Conservation (phyloP, 2,329 filamentous ascomycete species). For the Trichoderma polysporum region DNA sequence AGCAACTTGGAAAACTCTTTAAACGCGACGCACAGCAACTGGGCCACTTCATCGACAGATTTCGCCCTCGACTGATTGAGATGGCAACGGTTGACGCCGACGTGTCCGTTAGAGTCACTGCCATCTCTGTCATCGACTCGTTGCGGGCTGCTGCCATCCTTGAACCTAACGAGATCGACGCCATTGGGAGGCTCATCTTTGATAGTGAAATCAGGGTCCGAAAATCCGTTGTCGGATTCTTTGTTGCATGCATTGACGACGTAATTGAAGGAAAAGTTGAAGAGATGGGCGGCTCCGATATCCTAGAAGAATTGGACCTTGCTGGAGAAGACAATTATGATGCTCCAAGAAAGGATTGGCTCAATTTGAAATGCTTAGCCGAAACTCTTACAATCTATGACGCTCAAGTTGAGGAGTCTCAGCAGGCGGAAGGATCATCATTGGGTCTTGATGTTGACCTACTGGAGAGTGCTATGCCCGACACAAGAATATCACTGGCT, state of each 20-base stretch:
- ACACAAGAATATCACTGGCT: constrained; percentile 82
- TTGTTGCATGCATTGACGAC: constrained; percentile 82
- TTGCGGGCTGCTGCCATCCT: constrained; percentile 82
- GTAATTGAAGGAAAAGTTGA: constrained; percentile 77
- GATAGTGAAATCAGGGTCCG: constrained; percentile 82
- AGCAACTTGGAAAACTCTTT: constrained; percentile 77
- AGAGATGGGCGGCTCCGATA: constrained; percentile 77
- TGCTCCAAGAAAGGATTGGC: constrained; percentile 77
- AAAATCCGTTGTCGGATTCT: constrained; percentile 87
- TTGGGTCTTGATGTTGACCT: constrained; percentile 53
- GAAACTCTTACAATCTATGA: constrained; percentile 84
- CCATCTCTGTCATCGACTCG: constrained; percentile 78
- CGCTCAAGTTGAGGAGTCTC: constrained; percentile 60
- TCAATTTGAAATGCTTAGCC: constrained; percentile 86
- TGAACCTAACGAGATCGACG: constrained; percentile 88
- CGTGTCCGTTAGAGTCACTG: constrained; percentile 71
- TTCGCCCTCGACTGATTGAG: constrained; percentile 82
- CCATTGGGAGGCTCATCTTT: constrained; percentile 83
- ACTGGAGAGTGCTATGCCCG: constrained; percentile 63
- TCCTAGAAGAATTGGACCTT: constrained; percentile 71
- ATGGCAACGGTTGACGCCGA: constrained; percentile 89
- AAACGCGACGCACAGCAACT: constrained; percentile 78
- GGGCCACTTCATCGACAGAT: constrained; percentile 90
- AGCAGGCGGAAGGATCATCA: constrained; percentile 43
- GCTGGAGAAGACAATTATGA: constrained; percentile 74